Evolutionary conservation across 352 stramenopile species (phyloP).

Genomic region (Phytophthora boehmeriae): DNA sequence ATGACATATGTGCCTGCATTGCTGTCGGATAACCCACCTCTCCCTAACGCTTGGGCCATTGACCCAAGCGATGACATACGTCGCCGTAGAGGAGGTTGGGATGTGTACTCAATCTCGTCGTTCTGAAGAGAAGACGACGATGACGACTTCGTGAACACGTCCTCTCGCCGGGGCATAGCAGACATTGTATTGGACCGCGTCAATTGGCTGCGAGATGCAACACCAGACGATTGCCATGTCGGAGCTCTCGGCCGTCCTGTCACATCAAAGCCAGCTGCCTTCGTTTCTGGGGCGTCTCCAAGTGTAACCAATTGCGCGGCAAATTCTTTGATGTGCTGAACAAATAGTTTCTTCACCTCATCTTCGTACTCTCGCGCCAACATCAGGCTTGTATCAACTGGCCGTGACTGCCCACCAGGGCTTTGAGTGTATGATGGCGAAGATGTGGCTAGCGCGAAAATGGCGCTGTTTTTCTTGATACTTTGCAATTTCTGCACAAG

Average conservation of each 20-base stretch:
- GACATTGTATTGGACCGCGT: slow-evolving; percentile 39
- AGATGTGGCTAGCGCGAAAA: slow-evolving; percentile 29
- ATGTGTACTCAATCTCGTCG: slow-evolving; percentile 16
- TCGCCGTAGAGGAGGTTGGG: slow-evolving; percentile 27
- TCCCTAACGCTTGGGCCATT: slow-evolving; percentile 28
- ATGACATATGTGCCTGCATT: slow-evolving; percentile 69
- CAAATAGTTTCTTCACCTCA: slow-evolving; percentile 58
- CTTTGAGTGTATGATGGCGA: slow-evolving; percentile 18
- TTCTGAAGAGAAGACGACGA: slow-evolving; percentile 7
- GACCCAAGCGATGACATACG: slow-evolving; percentile 55
- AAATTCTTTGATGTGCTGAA: slow-evolving; percentile 62
- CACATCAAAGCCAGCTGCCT: not conserved
- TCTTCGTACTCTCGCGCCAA: slow-evolving; percentile 55
- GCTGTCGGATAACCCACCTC: slow-evolving; percentile 14
- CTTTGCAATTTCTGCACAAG: slow-evolving; percentile 64
- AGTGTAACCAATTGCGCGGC: slow-evolving; percentile 63
- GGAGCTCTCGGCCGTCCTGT: slow-evolving; percentile 14
- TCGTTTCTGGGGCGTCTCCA: slow-evolving; percentile 43
- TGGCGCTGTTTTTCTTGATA: slow-evolving; percentile 56
- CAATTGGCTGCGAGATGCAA: slow-evolving; percentile 20
- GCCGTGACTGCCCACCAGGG: slow-evolving; percentile 15
- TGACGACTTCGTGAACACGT: slow-evolving; percentile 27
- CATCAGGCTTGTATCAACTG: slow-evolving; percentile 31
- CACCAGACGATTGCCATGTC: slow-evolving; percentile 15
- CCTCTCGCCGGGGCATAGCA: slow-evolving; percentile 29